These are phyloP conservation scores for Curvularia hawaiiensis DNA, from an alignment of 2,329 filamentous ascomycete species.

Conservation along the genomic window DNA sequence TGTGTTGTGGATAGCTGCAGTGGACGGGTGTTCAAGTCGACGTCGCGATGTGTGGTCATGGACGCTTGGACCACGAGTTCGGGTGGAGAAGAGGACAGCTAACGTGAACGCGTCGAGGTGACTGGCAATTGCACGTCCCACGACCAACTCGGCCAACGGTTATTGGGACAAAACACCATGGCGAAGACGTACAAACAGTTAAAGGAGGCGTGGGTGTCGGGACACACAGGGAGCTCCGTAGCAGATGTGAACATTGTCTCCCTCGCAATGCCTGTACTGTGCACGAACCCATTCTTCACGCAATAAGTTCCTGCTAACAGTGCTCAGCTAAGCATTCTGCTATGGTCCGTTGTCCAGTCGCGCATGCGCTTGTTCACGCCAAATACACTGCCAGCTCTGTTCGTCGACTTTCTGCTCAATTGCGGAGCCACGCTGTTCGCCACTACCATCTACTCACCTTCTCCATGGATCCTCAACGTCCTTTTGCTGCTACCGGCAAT, in stretches of 20 bases:
- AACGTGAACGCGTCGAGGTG: constrained; percentile 28
- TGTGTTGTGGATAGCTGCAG: not conserved
- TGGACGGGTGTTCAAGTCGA: not conserved
- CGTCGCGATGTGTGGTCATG: constrained; percentile 15
- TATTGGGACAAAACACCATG: constrained; percentile 28
- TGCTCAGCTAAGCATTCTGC: constrained; percentile 73
- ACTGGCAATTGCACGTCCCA: constrained; percentile 10
- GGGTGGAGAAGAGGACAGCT: constrained; percentile 21
- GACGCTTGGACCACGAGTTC: constrained; percentile 11
- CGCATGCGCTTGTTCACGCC: constrained; percentile 82
- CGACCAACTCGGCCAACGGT: constrained; percentile 20
- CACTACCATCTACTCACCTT: constrained; percentile 80
- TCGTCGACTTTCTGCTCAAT: constrained; percentile 87
- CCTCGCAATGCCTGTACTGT: constrained; percentile 77
- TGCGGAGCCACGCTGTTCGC: constrained; percentile 81
- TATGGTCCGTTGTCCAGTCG: constrained; percentile 89
- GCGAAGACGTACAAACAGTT: constrained; percentile 77
- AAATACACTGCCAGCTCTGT: constrained; percentile 69
- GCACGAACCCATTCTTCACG: constrained; percentile 24
- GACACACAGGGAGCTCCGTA: constrained; percentile 81
- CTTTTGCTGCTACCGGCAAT: constrained; percentile 75
- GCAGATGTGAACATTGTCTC: constrained; percentile 87
- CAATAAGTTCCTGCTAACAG: constrained; percentile 31
- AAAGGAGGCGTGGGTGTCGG: constrained; percentile 96
- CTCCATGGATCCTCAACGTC: constrained; percentile 73